Conservation (phyloP, 179 eudicot species). For the Beta lomatogona region DNA sequence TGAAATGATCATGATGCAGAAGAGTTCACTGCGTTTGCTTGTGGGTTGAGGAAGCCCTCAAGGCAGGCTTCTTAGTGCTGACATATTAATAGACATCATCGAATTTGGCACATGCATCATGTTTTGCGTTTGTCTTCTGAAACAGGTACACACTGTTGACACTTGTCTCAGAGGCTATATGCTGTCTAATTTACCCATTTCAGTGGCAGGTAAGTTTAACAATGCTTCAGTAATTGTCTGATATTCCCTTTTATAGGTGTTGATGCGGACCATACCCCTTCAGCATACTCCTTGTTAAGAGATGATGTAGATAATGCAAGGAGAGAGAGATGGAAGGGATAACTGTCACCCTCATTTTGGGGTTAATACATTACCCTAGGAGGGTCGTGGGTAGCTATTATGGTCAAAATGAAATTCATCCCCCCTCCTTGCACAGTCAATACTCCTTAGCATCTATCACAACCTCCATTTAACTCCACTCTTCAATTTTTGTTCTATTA, state of each 20-base stretch:
- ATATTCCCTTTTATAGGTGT: background rate
- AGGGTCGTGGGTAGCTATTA: too few relatives aligned
- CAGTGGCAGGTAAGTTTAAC: constrained; percentile 74
- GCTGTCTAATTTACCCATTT: constrained; percentile 87
- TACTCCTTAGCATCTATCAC: too few relatives aligned
- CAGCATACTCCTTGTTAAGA: too few relatives aligned
- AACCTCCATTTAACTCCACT: too few relatives aligned
- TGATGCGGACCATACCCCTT: background rate
- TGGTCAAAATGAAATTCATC: too few relatives aligned
- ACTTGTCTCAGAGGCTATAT: constrained; percentile 81
- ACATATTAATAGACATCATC: background rate
- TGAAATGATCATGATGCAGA: background rate
- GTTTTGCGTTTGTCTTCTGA: background rate
- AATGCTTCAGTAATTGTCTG: background rate
- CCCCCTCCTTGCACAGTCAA: too few relatives aligned
- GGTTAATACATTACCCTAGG: too few relatives aligned
- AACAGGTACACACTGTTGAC: constrained; percentile 83
- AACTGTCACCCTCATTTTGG: too few relatives aligned
- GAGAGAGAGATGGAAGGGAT: too few relatives aligned
- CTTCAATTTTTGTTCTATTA: too few relatives aligned
- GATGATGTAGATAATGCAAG: too few relatives aligned
- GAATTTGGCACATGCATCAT: background rate
- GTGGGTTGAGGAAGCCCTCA: background rate
- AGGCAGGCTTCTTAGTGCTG: background rate
- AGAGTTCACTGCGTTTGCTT: background rate